Evolutionary conservation across 2,329 filamentous ascomycete genomes (phyloP).

Genomic region (Orbilia ellipsospora): DNA sequence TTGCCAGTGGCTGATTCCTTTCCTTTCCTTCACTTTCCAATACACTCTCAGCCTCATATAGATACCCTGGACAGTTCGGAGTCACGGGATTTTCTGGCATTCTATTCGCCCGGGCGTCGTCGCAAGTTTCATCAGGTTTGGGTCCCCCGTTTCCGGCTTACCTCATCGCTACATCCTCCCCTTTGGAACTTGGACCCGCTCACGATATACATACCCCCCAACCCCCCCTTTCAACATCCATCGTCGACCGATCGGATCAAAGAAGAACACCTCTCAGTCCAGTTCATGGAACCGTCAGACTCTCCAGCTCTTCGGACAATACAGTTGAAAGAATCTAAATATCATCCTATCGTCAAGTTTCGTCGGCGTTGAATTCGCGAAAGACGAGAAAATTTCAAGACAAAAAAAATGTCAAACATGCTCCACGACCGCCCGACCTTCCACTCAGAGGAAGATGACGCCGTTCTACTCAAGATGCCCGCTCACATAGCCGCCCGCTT

Average conservation of each 20-base stretch:
- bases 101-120: constrained; percentile 1
- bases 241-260: not conserved
- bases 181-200: constrained; percentile 3
- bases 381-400: not conserved
- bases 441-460: constrained; percentile 50
- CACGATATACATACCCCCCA: constrained; percentile 11
- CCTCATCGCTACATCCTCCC: constrained; percentile 55
- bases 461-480: constrained; percentile 71
- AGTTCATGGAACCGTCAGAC: constrained; percentile 37
- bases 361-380: constrained; percentile 26
- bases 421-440: constrained; percentile 37
- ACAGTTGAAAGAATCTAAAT: constrained; percentile 44
- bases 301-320: constrained; percentile 16
- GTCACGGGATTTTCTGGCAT: too few species aligned
- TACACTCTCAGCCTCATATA: too few species aligned
- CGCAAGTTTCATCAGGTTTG: constrained; percentile 42
- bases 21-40: too few species aligned
- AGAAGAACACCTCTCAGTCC: not conserved
- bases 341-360: constrained; percentile 39
- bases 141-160: constrained; percentile 47
- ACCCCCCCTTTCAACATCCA: constrained; percentile 3
- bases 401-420: constrained; percentile 34
- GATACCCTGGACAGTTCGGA: too few species aligned
- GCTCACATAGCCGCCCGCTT: constrained; percentile 82
- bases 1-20: too few species aligned